These are phyloP conservation scores for Solanum pennellii DNA, from an alignment of 257 asterid genomes.

Conservation along the genomic window DNA sequence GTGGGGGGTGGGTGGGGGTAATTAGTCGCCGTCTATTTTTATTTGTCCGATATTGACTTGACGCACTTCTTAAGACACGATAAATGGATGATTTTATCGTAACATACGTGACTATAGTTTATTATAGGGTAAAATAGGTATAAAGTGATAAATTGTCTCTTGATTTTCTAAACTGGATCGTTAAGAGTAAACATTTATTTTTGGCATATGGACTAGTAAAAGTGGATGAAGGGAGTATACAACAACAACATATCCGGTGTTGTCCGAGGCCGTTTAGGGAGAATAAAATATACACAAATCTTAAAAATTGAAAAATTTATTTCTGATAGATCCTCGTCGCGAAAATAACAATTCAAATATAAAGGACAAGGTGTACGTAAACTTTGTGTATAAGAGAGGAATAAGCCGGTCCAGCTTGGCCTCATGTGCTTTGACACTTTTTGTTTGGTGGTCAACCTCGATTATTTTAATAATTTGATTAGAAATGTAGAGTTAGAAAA, in stretches of 20 bases:
- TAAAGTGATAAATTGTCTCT: no score
- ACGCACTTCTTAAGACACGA: no score
- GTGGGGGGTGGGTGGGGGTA: not conserved
- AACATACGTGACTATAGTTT: not conserved
- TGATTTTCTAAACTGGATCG: not conserved
- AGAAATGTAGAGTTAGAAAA: not conserved
- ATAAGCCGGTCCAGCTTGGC: not conserved
- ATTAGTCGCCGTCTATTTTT: not conserved
- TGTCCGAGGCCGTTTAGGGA: fast-evolving
- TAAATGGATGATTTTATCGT: no score
- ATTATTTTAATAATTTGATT: not conserved
- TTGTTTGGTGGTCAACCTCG: not conserved
- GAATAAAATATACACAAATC: not conserved
- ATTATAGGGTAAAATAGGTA: no score
- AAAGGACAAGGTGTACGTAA: not conserved
- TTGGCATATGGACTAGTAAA: no score
- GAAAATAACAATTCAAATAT: not conserved
- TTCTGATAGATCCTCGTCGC: not conserved
- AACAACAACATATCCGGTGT: not conserved
- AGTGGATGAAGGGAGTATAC: not conserved
- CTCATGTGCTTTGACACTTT: not conserved
- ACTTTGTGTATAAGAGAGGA: not conserved
- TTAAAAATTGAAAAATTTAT: fast-evolving
- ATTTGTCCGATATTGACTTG: not conserved
- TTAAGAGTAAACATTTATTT: not conserved